Percentiles rank a stretch among this genome's conserved stretches.
phyloP scores from a whole-genome alignment of 208 protist species.

The Leishmania aethiopica region DNA sequence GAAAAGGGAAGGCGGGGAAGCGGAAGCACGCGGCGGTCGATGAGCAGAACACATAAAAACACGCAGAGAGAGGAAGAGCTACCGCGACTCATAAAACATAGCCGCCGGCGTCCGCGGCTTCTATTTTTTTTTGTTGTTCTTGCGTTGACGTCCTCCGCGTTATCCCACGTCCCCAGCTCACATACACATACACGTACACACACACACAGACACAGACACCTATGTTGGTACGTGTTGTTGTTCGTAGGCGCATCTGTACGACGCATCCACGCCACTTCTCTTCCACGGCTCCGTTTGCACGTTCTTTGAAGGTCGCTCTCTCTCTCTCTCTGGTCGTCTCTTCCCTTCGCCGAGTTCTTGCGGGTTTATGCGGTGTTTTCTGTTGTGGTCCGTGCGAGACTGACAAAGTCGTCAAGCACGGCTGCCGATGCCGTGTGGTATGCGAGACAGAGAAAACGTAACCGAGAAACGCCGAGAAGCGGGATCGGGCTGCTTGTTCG shows the following conservation, averaged over 20 bases:
- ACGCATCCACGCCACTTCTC: background rate
- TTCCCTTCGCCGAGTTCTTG: background rate
- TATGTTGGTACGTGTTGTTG: background rate
- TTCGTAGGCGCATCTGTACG: background rate
- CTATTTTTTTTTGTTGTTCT: background rate
- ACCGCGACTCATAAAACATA: background rate
- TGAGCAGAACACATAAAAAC: background rate
- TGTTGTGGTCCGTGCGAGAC: background rate
- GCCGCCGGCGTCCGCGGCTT: background rate
- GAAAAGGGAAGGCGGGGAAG: background rate
- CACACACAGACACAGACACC: background rate
- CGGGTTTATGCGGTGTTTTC: background rate
- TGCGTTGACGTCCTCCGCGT: background rate
- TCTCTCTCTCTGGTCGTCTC: background rate
- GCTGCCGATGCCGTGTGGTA: background rate
- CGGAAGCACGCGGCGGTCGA: background rate
- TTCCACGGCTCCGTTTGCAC: background rate
- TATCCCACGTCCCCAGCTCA: background rate
- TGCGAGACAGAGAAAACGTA: background rate
- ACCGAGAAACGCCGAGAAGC: background rate
- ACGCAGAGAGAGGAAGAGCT: background rate
- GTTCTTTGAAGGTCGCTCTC: background rate
- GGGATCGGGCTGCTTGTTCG: background rate
- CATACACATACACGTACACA: background rate
- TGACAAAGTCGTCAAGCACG: background rate